phyloP scores from a whole-genome alignment of 768 basidiomycete species.

The Lactarius indigo region DNA sequence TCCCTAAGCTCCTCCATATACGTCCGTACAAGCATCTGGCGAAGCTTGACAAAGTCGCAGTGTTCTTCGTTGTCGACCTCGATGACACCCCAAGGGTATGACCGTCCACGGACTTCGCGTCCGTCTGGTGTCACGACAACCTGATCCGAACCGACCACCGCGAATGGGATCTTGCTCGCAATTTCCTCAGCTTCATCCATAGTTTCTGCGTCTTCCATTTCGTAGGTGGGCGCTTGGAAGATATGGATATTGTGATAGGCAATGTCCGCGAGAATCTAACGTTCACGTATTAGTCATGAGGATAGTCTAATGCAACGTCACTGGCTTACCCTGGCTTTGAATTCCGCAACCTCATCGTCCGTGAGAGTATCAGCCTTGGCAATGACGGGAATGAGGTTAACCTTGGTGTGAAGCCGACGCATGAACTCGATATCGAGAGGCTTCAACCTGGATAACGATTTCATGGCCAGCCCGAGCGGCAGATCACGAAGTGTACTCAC shows the following conservation, averaged over 20 bases:
- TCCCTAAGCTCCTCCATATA: slow-evolving; percentile 99
- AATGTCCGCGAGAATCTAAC: slow-evolving; percentile 88
- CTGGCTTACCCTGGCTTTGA: slow-evolving; percentile 81
- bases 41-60: slow-evolving; percentile 98
- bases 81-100: slow-evolving; percentile 98
- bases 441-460: slow-evolving; percentile 65
- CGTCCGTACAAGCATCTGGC: slow-evolving; percentile 98
- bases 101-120: slow-evolving; percentile 88
- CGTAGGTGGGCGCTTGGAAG: slow-evolving; percentile 96
- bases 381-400: slow-evolving; percentile 98
- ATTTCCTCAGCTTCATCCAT: slow-evolving; percentile 97
- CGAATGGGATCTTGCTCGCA: slow-evolving; percentile 96
- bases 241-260: slow-evolving; percentile 94
- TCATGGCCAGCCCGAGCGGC: not conserved
- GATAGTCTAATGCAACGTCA: slow-evolving; percentile 10
- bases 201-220: slow-evolving; percentile 98
- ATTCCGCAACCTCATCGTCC: slow-evolving; percentile 88
- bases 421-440: slow-evolving; percentile 99
- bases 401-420: slow-evolving; percentile 93
- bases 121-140: slow-evolving; percentile 82
- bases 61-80: slow-evolving; percentile 99
- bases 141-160: slow-evolving; percentile 92
- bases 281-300: not conserved
- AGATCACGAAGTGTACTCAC: slow-evolving; percentile 45
- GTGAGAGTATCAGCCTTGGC: slow-evolving; percentile 98